These are phyloP conservation scores for Trichosporon inkin DNA, from an alignment of 1,284 basidiomycete species.

Conservation along the genomic window DNA sequence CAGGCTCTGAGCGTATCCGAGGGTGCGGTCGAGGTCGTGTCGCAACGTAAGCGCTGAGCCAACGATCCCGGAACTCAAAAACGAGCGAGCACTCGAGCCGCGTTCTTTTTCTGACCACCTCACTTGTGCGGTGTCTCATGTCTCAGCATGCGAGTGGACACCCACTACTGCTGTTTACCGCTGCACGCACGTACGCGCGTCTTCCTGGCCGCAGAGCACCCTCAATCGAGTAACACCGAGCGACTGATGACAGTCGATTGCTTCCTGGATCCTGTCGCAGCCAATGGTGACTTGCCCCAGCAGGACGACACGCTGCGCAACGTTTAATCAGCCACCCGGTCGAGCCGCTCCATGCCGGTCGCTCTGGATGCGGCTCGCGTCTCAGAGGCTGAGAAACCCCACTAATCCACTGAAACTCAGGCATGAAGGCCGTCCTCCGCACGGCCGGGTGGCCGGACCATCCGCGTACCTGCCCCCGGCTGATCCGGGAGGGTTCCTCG, in stretches of 20 bases:
- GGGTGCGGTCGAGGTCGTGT: not conserved
- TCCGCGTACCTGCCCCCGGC: too few relatives aligned
- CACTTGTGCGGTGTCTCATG: not conserved
- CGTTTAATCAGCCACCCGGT: too few relatives aligned
- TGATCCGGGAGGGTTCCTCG: too few relatives aligned
- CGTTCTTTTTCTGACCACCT: not conserved
- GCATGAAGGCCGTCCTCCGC: too few relatives aligned
- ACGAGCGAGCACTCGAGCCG: not conserved
- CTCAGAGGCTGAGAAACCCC: too few relatives aligned
- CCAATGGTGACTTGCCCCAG: too few relatives aligned
- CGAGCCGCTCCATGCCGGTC: too few relatives aligned
- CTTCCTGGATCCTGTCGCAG: too few relatives aligned
- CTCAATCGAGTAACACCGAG: not conserved
- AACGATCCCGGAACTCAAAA: slow-evolving; percentile 7
- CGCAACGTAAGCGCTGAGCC: not conserved
- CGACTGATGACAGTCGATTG: not conserved
- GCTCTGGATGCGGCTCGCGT: too few relatives aligned
- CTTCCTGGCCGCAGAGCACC: not conserved
- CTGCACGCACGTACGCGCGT: not conserved
- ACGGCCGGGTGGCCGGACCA: too few relatives aligned
- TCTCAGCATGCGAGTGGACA: not conserved
- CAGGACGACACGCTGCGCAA: too few relatives aligned
- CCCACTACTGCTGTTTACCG: not conserved
- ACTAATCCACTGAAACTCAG: too few relatives aligned
- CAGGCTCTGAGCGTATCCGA: not conserved